Evolutionary conservation across 495 filamentous ascomycete genomes (phyloP), one percentile per base, ranked within the genome.

Genomic region (Trichoderma parareesei): DNA sequence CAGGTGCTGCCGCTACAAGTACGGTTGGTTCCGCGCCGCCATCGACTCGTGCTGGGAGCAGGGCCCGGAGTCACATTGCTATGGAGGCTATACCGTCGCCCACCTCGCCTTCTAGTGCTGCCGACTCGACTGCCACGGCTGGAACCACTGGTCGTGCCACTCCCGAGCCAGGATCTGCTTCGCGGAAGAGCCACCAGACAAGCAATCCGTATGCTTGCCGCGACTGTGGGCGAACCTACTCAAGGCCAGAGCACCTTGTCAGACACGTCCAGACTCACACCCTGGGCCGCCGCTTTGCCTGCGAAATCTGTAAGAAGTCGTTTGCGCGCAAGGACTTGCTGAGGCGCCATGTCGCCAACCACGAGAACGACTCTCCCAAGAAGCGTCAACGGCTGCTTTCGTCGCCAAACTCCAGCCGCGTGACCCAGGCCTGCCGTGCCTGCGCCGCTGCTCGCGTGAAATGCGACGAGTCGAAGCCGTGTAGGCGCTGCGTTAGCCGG

Each of bases 201-300:
- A 67, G 69, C n/a, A 73, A 72, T 11, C 69, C 78, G 33, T 85
- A 82, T 67, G 81, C 84, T 69, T 85, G 83, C 48, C 79, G 79
- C 49, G 77, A 83, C 60, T 85, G 83, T 65, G 74, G 79, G 61
- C 78, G 79, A 40, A 74, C 77, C 38, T 85, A 84, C 67, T 80
- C 78, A 16, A 80, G 83, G 35, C 79, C 82, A 1, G 83, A 85
- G 65, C 83, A 85, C 70, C 73, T 85, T 5, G 82, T 82, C 67
- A 76, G 83, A 53, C 83, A 85, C 70, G 81, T 85, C 20, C 77
- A 82, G 55, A 81, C 81, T n/a, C 83, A 85, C 67, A 84, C 82
- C 0, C 76, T 82, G 37, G 83, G 83, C 57, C 84, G 84, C 64
- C 81, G 82, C 16, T 85, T 84, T 62, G 60, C 69, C 38, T 77